phyloP scores from a whole-genome alignment of 2,329 filamentous ascomycete species.

The Clarireedia monteithiana region DNA sequence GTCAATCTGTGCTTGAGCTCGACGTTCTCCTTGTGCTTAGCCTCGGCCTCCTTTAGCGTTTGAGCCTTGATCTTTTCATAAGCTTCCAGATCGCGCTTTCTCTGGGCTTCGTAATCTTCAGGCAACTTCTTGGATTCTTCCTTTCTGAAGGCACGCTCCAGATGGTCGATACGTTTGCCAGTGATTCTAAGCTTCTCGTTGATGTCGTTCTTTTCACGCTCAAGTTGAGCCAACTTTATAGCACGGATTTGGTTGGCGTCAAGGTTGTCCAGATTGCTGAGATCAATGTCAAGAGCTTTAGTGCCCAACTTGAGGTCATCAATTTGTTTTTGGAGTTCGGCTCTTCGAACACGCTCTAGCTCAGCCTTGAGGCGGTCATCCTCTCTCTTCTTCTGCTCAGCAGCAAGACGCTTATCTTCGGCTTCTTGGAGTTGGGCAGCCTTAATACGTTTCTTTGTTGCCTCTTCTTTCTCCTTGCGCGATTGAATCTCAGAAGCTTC shows the following conservation, averaged over 20 bases:
- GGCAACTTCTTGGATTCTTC: slow-evolving; percentile 90
- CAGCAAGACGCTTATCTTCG: slow-evolving; percentile 79
- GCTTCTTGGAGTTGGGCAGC: slow-evolving; percentile 85
- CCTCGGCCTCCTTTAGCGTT: slow-evolving; percentile 71
- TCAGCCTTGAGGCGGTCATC: slow-evolving; percentile 79
- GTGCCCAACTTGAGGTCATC: slow-evolving; percentile 84
- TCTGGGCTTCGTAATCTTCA: slow-evolving; percentile 78
- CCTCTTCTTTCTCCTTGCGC: slow-evolving; percentile 85
- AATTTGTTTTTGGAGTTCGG: slow-evolving; percentile 88
- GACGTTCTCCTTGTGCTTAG: slow-evolving; percentile 86
- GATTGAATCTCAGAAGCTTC: slow-evolving; percentile 84
- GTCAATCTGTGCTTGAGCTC: slow-evolving; percentile 88
- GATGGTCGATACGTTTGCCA: slow-evolving; percentile 90
- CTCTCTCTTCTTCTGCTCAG: slow-evolving; percentile 88
- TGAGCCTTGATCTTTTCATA: slow-evolving; percentile 75
- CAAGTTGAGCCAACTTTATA: slow-evolving; percentile 90
- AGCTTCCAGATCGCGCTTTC: slow-evolving; percentile 65
- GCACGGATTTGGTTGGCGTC: slow-evolving; percentile 86
- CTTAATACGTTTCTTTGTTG: slow-evolving; percentile 75
- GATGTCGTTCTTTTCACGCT: slow-evolving; percentile 96
- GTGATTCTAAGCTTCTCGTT: slow-evolving; percentile 86
- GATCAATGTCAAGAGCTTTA: slow-evolving; percentile 67
- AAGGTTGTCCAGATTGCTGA: slow-evolving; percentile 75
- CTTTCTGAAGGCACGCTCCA: slow-evolving; percentile 93
- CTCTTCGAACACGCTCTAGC: slow-evolving; percentile 80